Evolutionary conservation across 2,329 filamentous ascomycete genomes (phyloP).

Genomic region (Cercospora beticola): DNA sequence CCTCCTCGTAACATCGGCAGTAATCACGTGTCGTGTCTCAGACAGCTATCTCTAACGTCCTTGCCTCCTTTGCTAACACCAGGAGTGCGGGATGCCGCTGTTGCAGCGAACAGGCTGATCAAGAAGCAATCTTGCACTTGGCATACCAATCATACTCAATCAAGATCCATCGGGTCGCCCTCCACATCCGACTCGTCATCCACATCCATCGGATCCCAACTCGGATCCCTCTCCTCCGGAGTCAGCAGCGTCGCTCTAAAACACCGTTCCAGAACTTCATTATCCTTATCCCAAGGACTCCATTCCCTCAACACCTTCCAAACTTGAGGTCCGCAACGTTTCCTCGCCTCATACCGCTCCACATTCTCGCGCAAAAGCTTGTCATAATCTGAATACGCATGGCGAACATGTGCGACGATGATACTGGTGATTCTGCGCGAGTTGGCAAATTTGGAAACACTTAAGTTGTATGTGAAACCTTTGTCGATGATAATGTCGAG

Average conservation of each 20-base stretch:
- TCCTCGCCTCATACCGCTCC: conserved; percentile 34
- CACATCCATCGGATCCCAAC: conserved; percentile 36
- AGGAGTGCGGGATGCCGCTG: too few relatives aligned
- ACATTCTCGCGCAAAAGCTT: conserved; percentile 45
- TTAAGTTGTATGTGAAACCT: conserved; percentile 34
- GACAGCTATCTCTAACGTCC: not conserved
- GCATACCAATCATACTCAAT: conserved; percentile 17
- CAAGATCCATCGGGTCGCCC: conserved; percentile 35
- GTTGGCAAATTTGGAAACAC: conserved; percentile 32
- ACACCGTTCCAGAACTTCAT: conserved; percentile 33
- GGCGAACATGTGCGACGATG: conserved; percentile 63
- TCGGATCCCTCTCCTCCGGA: conserved; percentile 29
- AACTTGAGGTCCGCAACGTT: conserved; percentile 25
- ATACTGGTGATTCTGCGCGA: conserved; percentile 32
- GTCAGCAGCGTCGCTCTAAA: conserved; percentile 32
- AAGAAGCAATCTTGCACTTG: too few relatives aligned
- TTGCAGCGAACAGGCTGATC: too few relatives aligned
- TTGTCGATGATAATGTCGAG: conserved; percentile 36
- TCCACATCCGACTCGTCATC: conserved; percentile 29
- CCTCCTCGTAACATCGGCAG: not conserved
- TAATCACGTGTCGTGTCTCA: not conserved
- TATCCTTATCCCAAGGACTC: conserved; percentile 37
- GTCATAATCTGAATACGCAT: conserved; percentile 62
- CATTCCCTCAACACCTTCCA: conserved; percentile 36
- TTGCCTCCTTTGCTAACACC: too few relatives aligned